A percentile compares a stretch with the other conserved stretches of the same genome.
Conservation (phyloP, 257 asterid genomes). For the Nicotiana sylvestris region DNA sequence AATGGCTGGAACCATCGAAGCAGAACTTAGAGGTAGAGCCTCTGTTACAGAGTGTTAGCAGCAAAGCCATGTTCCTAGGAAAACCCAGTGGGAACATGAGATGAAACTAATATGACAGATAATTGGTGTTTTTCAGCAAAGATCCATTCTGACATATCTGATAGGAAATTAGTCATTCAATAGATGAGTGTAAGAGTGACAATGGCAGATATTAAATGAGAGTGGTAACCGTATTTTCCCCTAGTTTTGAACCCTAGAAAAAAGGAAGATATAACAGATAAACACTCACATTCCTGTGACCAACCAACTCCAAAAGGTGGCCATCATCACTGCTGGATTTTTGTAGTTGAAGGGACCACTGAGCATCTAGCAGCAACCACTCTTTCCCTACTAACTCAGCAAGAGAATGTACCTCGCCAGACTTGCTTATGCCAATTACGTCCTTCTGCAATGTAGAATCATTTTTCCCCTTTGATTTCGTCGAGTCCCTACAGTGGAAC, state of each 20-base stretch:
- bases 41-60: background rate
- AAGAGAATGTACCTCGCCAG: conserved; percentile 50
- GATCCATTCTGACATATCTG: background rate
- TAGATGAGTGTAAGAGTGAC: background rate
- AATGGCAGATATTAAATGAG: background rate
- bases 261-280: background rate
- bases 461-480: conserved; percentile 46
- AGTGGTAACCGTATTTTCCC: background rate
- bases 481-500: conserved; percentile 45
- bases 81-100: background rate
- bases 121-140: background rate
- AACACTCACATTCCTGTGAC: conserved; percentile 65
- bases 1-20: background rate
- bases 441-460: conserved; percentile 32
- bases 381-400: conserved; percentile 59
- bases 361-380: conserved; percentile 67
- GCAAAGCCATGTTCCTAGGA: background rate
- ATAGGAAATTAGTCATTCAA: background rate
- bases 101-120: background rate
- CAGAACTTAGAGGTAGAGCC: background rate
- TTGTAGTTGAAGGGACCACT: conserved; percentile 70
- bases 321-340: conserved; percentile 43
- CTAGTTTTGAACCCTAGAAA: background rate
- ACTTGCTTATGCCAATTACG: conserved; percentile 50
- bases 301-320: conserved; percentile 65